phyloP scores from a whole-genome alignment of 2,329 filamentous ascomycete genomes.

The Monosporascus sp. region DNA sequence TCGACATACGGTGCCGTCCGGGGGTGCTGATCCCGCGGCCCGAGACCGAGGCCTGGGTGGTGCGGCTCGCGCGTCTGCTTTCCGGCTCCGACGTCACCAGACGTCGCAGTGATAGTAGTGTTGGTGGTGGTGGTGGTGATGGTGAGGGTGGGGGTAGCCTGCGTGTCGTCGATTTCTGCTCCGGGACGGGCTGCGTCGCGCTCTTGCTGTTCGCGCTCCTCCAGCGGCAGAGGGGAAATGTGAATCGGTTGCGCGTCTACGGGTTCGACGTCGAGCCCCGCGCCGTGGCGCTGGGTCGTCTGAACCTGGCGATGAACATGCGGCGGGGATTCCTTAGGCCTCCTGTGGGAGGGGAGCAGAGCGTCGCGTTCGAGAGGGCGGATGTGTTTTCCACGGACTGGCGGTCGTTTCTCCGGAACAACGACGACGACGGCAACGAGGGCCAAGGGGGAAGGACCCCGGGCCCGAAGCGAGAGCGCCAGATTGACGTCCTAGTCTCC shows the following conservation, averaged over 20 bases:
- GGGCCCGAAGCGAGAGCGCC: not conserved
- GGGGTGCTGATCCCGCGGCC: constrained; percentile 83
- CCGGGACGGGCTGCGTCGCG: constrained; percentile 85
- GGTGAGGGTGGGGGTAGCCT: constrained; percentile 28
- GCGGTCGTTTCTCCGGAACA: constrained; percentile 19
- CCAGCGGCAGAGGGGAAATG: constrained; percentile 27
- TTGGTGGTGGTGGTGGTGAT: constrained; percentile 3
- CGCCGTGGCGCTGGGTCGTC: constrained; percentile 60
- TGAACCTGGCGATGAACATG: constrained; percentile 57
- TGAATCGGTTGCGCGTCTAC: constrained; percentile 33
- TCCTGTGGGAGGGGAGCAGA: constrained; percentile 20
- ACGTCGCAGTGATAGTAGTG: constrained; percentile 2
- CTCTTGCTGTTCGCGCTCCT: constrained; percentile 67
- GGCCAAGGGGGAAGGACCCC: not conserved
- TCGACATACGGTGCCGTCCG: constrained; percentile 70
- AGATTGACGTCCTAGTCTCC: constrained; percentile 66
- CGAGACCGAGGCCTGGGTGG: constrained; percentile 67
- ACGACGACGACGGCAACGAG: constrained; percentile 1
- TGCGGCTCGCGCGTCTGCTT: constrained; percentile 46
- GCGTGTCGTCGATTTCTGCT: constrained; percentile 78
- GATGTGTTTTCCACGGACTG: constrained; percentile 44
- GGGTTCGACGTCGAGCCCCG: constrained; percentile 68
- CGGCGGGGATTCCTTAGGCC: constrained; percentile 9
- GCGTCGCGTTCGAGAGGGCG: constrained; percentile 40
- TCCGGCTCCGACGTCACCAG: not conserved